These are phyloP conservation scores for Paramecium tetraurelia DNA, from an alignment of 73 alveolate species.

Conservation along the genomic window DNA sequence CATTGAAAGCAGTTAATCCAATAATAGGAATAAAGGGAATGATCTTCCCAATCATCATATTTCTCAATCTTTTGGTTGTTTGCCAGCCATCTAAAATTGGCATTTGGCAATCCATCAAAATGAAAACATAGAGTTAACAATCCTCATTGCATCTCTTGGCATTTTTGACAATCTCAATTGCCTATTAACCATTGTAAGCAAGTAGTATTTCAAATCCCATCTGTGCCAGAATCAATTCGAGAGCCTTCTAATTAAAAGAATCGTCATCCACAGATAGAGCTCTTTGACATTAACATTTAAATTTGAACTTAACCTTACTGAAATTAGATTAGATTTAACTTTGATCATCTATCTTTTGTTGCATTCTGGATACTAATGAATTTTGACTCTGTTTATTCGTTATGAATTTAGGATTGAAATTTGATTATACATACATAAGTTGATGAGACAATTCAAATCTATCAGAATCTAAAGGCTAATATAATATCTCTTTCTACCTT, in stretches of 20 bases:
- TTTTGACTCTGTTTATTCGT: background rate
- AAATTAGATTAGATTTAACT: background rate
- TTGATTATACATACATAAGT: background rate
- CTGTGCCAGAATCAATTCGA: slow-evolving; percentile 19
- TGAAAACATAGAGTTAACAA: slow-evolving; percentile 14
- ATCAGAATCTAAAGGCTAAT: background rate
- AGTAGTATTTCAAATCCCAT: background rate
- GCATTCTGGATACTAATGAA: background rate
- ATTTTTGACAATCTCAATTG: background rate
- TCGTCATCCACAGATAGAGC: slow-evolving; percentile 58
- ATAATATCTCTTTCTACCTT: background rate
- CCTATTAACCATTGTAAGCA: slow-evolving; percentile 57
- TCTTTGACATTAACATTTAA: slow-evolving; percentile 23
- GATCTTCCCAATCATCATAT: background rate
- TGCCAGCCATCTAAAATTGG: slow-evolving; percentile 59
- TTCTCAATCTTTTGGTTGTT: background rate
- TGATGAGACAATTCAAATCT: background rate
- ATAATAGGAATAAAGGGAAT: slow-evolving; percentile 49
- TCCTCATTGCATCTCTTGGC: background rate
- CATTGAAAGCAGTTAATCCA: slow-evolving; percentile 48
- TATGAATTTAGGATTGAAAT: background rate
- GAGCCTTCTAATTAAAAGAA: slow-evolving; percentile 32
- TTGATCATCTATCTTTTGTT: background rate
- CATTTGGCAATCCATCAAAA: slow-evolving; percentile 52
- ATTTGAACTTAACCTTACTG: background rate